Percentiles rank a stretch among this genome's conserved stretches.
Conservation (phyloP, 352 stramenopile species). For the Phytopythium kandeliae region DNA sequence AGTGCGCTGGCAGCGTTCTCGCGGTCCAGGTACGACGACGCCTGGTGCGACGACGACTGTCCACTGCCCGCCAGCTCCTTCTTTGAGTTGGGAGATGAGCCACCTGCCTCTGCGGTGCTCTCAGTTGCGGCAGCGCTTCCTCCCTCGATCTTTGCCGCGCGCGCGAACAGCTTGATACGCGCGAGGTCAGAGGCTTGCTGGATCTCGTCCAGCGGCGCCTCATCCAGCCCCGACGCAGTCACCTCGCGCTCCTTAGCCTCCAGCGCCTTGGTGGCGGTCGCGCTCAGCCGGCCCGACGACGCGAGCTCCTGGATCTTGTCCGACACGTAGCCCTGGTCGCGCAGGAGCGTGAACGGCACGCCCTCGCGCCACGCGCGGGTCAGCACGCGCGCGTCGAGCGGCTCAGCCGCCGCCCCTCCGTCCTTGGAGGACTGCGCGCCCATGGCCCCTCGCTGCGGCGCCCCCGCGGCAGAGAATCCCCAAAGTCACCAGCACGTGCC, state of each 20-base stretch:
- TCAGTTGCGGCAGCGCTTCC: neutral
- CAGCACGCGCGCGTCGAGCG: constrained; percentile 12
- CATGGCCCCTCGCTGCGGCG: too few species aligned
- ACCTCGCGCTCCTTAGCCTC: constrained; percentile 18
- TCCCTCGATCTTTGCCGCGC: constrained; percentile 6
- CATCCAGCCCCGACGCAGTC: constrained; percentile 43
- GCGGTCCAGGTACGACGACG: constrained; percentile 9
- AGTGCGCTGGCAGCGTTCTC: constrained; percentile 27
- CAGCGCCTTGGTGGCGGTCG: constrained; percentile 1
- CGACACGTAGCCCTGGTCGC: constrained; percentile 60
- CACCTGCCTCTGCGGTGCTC: neutral
- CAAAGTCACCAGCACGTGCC: too few species aligned
- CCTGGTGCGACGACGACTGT: neutral
- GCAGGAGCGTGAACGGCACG: constrained; percentile 60
- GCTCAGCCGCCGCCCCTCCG: neutral
- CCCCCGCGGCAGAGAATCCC: too few species aligned
- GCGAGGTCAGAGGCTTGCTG: constrained; percentile 48
- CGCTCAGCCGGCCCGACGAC: constrained; percentile 3
- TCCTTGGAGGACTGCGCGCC: constrained; percentile 20
- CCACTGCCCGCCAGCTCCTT: neutral
- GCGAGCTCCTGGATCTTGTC: constrained; percentile 60
- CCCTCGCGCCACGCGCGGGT: constrained; percentile 41
- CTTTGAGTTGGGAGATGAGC: neutral
- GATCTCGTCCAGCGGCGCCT: constrained; percentile 50
- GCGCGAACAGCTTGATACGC: constrained; percentile 48